Evolutionary conservation across 2,329 filamentous ascomycete species (phyloP).

Genomic region (Coniella lustricola): DNA sequence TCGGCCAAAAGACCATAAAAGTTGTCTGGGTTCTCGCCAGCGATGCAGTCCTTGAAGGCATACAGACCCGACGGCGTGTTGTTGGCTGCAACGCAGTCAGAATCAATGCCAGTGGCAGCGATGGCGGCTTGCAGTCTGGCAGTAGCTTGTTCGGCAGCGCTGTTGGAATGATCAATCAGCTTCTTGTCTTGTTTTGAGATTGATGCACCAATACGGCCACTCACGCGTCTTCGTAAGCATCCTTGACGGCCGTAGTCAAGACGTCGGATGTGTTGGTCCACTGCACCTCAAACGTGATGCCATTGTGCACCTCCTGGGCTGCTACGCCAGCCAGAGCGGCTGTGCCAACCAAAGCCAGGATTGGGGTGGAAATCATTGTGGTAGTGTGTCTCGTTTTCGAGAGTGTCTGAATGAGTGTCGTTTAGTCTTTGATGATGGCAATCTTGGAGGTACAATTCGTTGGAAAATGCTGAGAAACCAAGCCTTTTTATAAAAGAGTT

Average conservation of each 20-base stretch:
- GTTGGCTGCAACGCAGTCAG: not conserved
- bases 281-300: not conserved
- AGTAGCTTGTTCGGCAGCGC: not conserved
- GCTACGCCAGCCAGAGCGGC: not conserved
- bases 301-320: not conserved
- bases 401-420: no score
- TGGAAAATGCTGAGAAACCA: no score
- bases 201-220: not conserved
- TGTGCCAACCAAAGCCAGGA: not conserved
- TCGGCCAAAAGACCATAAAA: slow-evolving; percentile 19
- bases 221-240: not conserved
- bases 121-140: not conserved
- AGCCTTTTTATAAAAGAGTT: no score
- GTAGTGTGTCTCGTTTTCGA: not conserved
- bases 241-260: not conserved
- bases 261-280: slow-evolving; percentile 1
- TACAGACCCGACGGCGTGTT: not conserved
- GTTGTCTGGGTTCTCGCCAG: not conserved
- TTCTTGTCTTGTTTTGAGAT: no score
- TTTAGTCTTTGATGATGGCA: not conserved
- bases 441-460: not conserved
- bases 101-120: not conserved
- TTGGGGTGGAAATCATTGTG: not conserved
- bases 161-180: not conserved
- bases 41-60: slow-evolving; percentile 2